Evolutionary conservation across 129 eudicot species (phyloP), one percentile per base, ranked within the genome.

Genomic region (Flaveria robusta): DNA sequence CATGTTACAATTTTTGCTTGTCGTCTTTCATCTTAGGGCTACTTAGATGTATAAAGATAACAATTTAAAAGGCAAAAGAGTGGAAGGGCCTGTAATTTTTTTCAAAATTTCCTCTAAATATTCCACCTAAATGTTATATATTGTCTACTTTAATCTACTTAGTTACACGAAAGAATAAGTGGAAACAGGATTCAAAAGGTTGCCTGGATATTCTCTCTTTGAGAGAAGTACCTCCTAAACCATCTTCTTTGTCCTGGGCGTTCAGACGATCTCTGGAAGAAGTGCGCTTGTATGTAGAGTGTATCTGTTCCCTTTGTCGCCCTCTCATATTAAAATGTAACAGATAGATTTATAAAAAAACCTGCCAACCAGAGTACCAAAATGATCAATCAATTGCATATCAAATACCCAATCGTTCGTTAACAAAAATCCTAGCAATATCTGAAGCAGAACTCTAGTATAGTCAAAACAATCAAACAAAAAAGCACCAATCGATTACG

Each of bases 201-300:
- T 54, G 27, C 62, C 24, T 7, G 23, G 9, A 1, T 19, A 0
- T 52, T 52, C 1, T 18, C 3, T 10, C 18, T 3, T 23, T 11
- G 2, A 62, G 42, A 14, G 41, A 62, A 52, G 7, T 86, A 90
- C 93, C 96, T 83, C 89, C 96, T 88, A 82, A 77, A 14, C 74
- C 80, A 75, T 82, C 85, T 84, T 88, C 89, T 63, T 81, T 74
- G 67, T 81, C 92, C n/a, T 42, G 81, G 19, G 55, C 84, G 74
- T 79, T 81, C 46, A 85, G 74, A 42, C 85, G 78, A 18, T 92
- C 98, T 80, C 34, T 90, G 2, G 92, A 87, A 2, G 86, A 69
- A 39, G 79, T 79, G 66, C 98, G 98, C 78, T 92, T 92, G 92
- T 92, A 85, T 13, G 88, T 73, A 3, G 77, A 56, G 55, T 70